Evolutionary conservation across 2,329 filamentous ascomycete species (phyloP), one percentile per base, ranked within the genome.

Genomic region (Scorias spongiosa): DNA sequence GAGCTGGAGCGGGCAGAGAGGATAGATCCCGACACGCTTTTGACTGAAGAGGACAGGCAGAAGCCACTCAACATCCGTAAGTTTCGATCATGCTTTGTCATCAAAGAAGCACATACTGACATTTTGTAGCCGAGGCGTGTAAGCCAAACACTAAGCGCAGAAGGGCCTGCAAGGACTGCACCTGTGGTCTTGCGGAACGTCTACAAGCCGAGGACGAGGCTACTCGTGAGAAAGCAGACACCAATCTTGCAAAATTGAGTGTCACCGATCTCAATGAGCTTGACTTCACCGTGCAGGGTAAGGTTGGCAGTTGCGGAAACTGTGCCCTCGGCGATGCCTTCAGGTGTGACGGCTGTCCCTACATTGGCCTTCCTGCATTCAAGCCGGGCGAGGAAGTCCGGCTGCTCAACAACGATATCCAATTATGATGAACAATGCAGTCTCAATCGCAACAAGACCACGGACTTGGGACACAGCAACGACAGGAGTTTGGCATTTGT

Each of bases 201-300:
- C 66, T 96, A 42, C 83, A 86, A 54, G 81, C 80, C n/a, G 86
- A 96, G 68, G 91, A 96, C 63, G 71, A 70, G 38, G 72, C 72
- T 7, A 79, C 77, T 56, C 74, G 85, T 45, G 66, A 68, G 7
- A 67, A 72, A 17, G 82, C 83, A 29, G 81, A 86, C 56, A 66
- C 68, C 40, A 57, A 55, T 40, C 50, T 55, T 20, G 49, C 50
- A 49, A 84, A 83, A 64, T 71, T 94, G 42, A 76, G 74, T 41
- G 69, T 77, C 1, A 80, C 85, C 55, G 91, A 98, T 59, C 67
- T 98, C 41, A 79, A 76, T 42, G 89, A 96, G 63, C 74, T 96
- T 8, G 91, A 98, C 64, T 96, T 98, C 60, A 98, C 91, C 1
- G 85, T 96, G n/a, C 75, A 93, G 64, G 91, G 91, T 54, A 96